Evolutionary conservation across 495 filamentous ascomycete genomes (phyloP).

Genomic region (Xylaria grammica): DNA sequence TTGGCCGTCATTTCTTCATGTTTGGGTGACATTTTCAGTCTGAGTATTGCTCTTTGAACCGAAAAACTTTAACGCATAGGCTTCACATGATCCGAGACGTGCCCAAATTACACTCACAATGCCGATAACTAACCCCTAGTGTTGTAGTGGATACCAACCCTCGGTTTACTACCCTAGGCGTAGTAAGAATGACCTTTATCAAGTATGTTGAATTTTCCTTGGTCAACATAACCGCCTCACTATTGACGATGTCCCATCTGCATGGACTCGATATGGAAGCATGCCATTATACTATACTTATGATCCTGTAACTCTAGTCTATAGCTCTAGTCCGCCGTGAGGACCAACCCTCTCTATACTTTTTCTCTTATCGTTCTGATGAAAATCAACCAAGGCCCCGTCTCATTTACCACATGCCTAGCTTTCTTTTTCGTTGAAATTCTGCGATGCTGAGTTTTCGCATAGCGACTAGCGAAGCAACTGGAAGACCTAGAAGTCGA

Average conservation of each 20-base stretch:
- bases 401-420: background rate
- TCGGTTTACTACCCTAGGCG: conserved; percentile 93
- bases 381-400: background rate
- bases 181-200: conserved; percentile 86
- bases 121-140: background rate
- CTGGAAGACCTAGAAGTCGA: conserved; percentile 80
- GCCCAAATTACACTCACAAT: background rate
- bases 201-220: conserved; percentile 52
- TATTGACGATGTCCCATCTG: background rate
- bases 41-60: too few relatives aligned
- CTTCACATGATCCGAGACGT: too few relatives aligned
- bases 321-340: conserved; percentile 6
- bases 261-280: background rate
- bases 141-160: conserved; percentile 72
- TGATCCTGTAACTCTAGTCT: background rate
- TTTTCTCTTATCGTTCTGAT: background rate
- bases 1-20: too few relatives aligned
- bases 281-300: background rate
- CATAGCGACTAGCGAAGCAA: conserved; percentile 79
- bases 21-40: too few relatives aligned
- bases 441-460: conserved; percentile 9
- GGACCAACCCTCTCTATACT: background rate
- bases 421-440: background rate
- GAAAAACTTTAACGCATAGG: too few relatives aligned
- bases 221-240: background rate